phyloP scores from a whole-genome alignment of 1,284 basidiomycete genomes.

The Cryptococcus depauperatus region DNA sequence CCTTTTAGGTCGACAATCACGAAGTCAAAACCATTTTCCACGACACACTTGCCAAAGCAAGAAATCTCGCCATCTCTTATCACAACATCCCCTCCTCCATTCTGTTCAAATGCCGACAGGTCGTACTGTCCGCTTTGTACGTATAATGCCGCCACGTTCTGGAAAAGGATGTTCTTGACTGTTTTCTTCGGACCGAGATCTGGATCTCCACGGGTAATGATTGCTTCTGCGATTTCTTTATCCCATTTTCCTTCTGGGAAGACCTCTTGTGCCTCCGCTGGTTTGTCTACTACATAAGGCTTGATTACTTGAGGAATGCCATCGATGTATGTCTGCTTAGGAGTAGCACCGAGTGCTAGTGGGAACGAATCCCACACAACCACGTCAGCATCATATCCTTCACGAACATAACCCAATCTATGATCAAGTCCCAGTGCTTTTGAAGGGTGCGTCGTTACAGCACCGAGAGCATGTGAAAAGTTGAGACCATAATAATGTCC shows the following conservation, averaged over 20 bases:
- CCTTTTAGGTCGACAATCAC: constrained; percentile 44
- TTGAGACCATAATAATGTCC: constrained; percentile 61
- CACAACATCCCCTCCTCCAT: constrained; percentile 26
- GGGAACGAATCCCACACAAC: constrained; percentile 86
- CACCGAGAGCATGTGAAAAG: constrained; percentile 44
- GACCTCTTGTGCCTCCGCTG: constrained; percentile 35
- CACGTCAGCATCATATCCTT: constrained; percentile 56
- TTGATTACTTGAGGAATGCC: constrained; percentile 47
- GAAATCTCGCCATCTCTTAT: constrained; percentile 42
- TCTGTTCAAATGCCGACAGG: constrained; percentile 6
- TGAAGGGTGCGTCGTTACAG: constrained; percentile 73
- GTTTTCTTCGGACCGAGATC: constrained; percentile 32
- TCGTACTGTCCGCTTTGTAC: constrained; percentile 6
- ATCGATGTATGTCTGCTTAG: constrained; percentile 55
- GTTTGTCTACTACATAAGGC: constrained; percentile 36
- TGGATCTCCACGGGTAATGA: constrained; percentile 40
- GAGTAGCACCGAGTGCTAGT: constrained; percentile 56
- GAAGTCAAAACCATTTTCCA: constrained; percentile 12
- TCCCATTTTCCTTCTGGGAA: constrained; percentile 27
- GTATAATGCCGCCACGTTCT: constrained; percentile 36
- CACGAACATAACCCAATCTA: constrained; percentile 64
- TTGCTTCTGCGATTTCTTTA: constrained; percentile 34
- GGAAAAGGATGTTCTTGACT: constrained; percentile 38
- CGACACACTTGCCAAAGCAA: constrained; percentile 35
- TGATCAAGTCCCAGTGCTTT: constrained; percentile 68